A percentile compares a stretch with the other conserved stretches of the same genome.
Conservation (phyloP, 2,329 filamentous ascomycete species). For the Aureobasidium leucospermi region DNA sequence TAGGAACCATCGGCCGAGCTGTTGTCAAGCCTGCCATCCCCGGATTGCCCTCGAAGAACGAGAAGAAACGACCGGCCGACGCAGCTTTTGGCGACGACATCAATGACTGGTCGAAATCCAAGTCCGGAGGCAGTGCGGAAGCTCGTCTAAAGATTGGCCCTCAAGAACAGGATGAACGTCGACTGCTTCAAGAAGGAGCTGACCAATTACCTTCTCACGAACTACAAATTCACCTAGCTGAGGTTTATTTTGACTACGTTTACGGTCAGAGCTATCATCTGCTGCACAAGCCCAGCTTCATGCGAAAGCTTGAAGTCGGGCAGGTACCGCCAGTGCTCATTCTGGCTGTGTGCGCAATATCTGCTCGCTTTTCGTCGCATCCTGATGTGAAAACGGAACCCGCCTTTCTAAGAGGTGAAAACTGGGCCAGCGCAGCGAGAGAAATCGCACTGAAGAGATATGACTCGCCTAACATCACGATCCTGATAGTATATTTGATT, state of each 20-base stretch:
- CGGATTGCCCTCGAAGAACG: constrained; percentile 46
- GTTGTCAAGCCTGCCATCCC: constrained; percentile 72
- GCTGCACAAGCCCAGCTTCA: constrained; percentile 94
- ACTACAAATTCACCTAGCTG: constrained; percentile 84
- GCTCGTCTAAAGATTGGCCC: constrained; percentile 38
- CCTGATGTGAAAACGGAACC: constrained; percentile 69
- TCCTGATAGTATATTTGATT: constrained; percentile 81
- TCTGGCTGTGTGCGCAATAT: constrained; percentile 88
- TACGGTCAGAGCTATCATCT: constrained; percentile 94
- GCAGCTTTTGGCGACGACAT: constrained; percentile 80
- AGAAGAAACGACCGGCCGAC: constrained; percentile 75
- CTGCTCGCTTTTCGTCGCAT: constrained; percentile 90
- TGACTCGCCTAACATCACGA: constrained; percentile 93
- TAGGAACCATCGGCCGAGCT: constrained; percentile 65
- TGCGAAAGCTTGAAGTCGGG: constrained; percentile 74
- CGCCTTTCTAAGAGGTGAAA: constrained; percentile 80
- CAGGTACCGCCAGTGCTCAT: constrained; percentile 83
- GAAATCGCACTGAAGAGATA: constrained; percentile 82
- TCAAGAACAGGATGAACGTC: constrained; percentile 57
- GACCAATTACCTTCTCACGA: constrained; percentile 79
- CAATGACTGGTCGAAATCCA: constrained; percentile 67
- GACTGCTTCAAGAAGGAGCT: constrained; percentile 70
- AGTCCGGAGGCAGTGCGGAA: neutral
- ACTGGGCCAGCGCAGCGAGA: constrained; percentile 81
- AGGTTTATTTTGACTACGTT: constrained; percentile 91